A percentile compares a stretch with the other conserved stretches of the same genome.
Evolutionary conservation across 2,329 filamentous ascomycete species (phyloP).

Genomic region (Colletotrichum caudatum): DNA sequence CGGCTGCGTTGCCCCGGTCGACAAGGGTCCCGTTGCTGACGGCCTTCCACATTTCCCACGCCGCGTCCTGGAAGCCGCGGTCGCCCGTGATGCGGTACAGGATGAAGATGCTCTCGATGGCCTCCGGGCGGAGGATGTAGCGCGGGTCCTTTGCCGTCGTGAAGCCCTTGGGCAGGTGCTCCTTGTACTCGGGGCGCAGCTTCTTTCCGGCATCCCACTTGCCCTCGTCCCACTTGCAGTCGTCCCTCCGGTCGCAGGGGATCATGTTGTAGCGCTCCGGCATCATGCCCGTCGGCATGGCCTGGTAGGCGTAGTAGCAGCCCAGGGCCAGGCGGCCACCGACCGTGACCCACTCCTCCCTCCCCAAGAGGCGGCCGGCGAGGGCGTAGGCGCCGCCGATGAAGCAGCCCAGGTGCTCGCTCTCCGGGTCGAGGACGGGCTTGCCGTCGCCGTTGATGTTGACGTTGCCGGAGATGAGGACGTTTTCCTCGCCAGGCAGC

Average conservation of each 20-base stretch:
- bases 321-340: constrained; percentile 61
- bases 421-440: constrained; percentile 48
- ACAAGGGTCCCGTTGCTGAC: constrained; percentile 62
- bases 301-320: constrained; percentile 63
- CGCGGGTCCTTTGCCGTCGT: constrained; percentile 65
- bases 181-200: constrained; percentile 46
- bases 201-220: constrained; percentile 44
- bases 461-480: constrained; percentile 65
- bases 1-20: constrained; percentile 60
- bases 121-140: constrained; percentile 65
- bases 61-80: constrained; percentile 60
- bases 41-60: constrained; percentile 65
- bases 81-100: constrained; percentile 66
- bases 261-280: constrained; percentile 61
- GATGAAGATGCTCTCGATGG: constrained; percentile 65
- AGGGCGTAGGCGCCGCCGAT: constrained; percentile 64
- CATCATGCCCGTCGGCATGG: constrained; percentile 64
- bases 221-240: constrained; percentile 59
- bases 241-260: constrained; percentile 53
- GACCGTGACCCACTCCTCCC: constrained; percentile 55
- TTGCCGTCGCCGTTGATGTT: constrained; percentile 42
- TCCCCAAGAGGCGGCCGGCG: constrained; percentile 58
- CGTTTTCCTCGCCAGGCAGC: constrained; percentile 60
- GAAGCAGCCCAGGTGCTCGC: constrained; percentile 65
- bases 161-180: constrained; percentile 67